Conservation (phyloP, 108 stramenopile species). For the Seminavis robusta region DNA sequence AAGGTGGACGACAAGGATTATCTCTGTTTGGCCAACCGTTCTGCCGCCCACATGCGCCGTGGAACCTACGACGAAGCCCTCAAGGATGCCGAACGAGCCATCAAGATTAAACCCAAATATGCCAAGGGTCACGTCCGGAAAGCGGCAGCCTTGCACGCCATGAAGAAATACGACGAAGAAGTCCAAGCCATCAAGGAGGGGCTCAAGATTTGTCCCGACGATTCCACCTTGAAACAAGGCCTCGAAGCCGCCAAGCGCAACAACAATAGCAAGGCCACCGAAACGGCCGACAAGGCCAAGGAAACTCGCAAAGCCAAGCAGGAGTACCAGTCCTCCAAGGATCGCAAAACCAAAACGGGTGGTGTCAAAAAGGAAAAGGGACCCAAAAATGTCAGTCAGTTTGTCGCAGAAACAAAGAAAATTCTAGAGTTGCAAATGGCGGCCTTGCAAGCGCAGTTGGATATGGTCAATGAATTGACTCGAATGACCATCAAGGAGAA, state of each 20-base stretch:
- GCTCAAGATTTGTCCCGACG: slow-evolving; percentile 15
- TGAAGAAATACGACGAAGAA: slow-evolving; percentile 22
- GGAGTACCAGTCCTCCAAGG: no score
- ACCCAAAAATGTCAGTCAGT: no score
- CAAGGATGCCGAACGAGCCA: slow-evolving; percentile 24
- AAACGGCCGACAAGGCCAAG: no score
- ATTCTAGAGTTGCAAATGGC: slow-evolving; percentile 27
- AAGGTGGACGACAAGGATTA: slow-evolving; percentile 11
- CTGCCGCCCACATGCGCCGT: slow-evolving; percentile 15
- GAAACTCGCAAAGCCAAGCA: no score
- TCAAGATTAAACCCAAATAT: slow-evolving; percentile 14
- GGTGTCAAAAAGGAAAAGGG: no score
- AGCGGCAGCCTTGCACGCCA: slow-evolving; percentile 14
- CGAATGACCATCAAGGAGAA: slow-evolving; percentile 10
- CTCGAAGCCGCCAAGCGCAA: slow-evolving; percentile 12
- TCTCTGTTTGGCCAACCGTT: slow-evolving; percentile 22
- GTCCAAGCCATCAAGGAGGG: slow-evolving; percentile 25
- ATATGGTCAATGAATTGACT: slow-evolving; percentile 17
- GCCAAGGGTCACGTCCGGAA: slow-evolving; percentile 21
- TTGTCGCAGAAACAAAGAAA: not conserved
- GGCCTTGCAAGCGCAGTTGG: slow-evolving; percentile 20
- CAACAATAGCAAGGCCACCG: no score
- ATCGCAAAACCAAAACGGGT: no score
- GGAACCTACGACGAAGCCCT: slow-evolving; percentile 15
- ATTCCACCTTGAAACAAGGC: slow-evolving; percentile 15